Percentiles rank a stretch among this genome's conserved stretches.
These are phyloP conservation scores for Tillandsia fasciculata DNA, from an alignment of 176 grass and related monocot genomes.

Conservation along the genomic window DNA sequence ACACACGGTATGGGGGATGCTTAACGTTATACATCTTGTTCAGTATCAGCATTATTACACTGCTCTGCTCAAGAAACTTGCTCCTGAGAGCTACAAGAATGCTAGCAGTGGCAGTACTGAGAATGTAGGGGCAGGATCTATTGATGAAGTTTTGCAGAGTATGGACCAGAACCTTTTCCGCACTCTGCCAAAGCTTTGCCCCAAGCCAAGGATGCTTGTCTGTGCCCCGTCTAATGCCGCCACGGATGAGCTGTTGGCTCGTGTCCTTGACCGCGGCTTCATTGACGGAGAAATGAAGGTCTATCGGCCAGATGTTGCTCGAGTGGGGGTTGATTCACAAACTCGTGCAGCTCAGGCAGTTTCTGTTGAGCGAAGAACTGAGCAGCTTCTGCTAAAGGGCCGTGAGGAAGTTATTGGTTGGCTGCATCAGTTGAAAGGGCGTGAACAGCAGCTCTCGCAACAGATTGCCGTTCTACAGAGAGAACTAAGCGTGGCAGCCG, in stretches of 20 bases:
- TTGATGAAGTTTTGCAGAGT: constrained; percentile 94
- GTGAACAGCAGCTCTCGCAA: constrained; percentile 65
- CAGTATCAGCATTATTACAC: constrained; percentile 99
- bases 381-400: constrained; percentile 82
- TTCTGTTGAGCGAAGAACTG: constrained; percentile 96
- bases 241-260: constrained; percentile 88
- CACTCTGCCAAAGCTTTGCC: constrained; percentile 91
- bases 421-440: constrained; percentile 83
- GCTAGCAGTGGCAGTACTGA: constrained; percentile 44
- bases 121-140: constrained; percentile 56
- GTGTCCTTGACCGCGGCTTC: constrained; percentile 95
- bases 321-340: constrained; percentile 96
- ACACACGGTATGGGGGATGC: constrained; percentile 98
- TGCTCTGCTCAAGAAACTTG: constrained; percentile 92
- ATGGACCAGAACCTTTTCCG: constrained; percentile 98
- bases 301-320: constrained; percentile 95
- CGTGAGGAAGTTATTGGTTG: constrained; percentile 83
- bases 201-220: constrained; percentile 96
- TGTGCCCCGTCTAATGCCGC: constrained; percentile 97
- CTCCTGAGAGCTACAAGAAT: constrained; percentile 99
- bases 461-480: constrained; percentile 67
- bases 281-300: constrained; percentile 99
- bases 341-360: constrained; percentile 96
- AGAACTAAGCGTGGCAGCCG: constrained; percentile 66
- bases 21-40: constrained; percentile 99